Base-by-base conservation (phyloP, 352 stramenopile genomes). In the Lagenidium giganteum region DNA sequence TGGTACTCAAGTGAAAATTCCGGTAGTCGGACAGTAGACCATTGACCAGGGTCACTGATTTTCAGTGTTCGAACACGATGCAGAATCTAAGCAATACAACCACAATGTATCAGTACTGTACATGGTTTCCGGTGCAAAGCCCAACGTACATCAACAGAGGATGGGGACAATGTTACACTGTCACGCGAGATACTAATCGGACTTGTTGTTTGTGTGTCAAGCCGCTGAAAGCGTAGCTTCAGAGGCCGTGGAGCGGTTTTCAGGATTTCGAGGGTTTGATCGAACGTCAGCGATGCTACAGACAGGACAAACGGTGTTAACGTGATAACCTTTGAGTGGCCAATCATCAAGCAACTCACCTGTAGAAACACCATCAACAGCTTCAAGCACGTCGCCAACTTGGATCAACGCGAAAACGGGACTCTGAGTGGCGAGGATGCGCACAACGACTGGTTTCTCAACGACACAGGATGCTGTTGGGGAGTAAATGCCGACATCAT, bases 1-100 rank as follows among this genome's bases (percentile, higher is more conserved):
- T 88, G 75, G 35, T 91, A 93, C 31, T 85, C 79, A 17, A 91
- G 37, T 13, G 78, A 51, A 33, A 71, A 80, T 17, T 71, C 64
- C 9, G 74, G 77, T 14, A 91, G 72, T 6, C 68, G 62, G 25
- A 78, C 42, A 2, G 63, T 59, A 1, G 73, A 77, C 78, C 76
- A 91, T 23, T 80, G 50, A 0, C 76, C 78, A 9, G 81, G 76
- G 14, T 84, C 71, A 12, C 70, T 76, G 13, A 93, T 78, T 23
- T 70, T 79, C 25, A 93, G 64, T 14, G 51, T 58, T 35, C 77
- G 64, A 13, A 66, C 70, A 33, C 81, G 65, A 25, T 86, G 64
- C 14, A 91, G 60, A 30, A 93, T 67, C 81, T 93, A 36, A 13
- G 47, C 16, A 42, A 22, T 6, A 61, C 9, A 36, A n/a, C 16